Evolutionary conservation across 1,284 basidiomycete species (phyloP), one percentile per base, ranked within the genome.

Genomic region (Pseudozyma thailandica): DNA sequence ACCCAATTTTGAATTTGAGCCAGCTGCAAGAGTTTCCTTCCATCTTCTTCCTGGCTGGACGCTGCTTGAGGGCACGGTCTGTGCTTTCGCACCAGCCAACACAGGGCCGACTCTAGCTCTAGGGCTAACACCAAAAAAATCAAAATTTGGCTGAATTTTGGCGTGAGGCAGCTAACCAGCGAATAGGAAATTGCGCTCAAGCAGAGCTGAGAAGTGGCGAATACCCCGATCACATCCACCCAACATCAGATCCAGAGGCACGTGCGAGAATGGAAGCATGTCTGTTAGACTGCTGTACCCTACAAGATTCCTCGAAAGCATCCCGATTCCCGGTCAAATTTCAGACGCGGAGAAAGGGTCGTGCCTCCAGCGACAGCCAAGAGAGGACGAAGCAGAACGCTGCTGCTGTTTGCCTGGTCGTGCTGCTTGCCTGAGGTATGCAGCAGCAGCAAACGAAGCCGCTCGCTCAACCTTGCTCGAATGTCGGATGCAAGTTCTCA

Each of bases 291-390:
- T n/a, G 4, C 6, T 21, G n/a, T 38, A 13, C 10, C n/a, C 6
- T 41, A 7, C 6, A 4, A 21, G 33, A 35, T 35, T 7, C n/a
- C 6, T 20, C 18, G 6, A 27, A 30, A 25, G 5, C 15, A 20
- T 25, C 18, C 45, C 58, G 58, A 54, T 6, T 54, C 21, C 58
- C 58, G 58, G 41, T 15, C 10, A n/a, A n/a, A 6, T 21, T 37
- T 23, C n/a, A 42, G 50, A 60, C 57, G 57, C 57, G 50, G 60
- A 51, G 60, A 48, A 50, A 42, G 49, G 48, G 31, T 46, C 25
- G 33, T 46, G 55, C 49, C 43, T 41, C 37, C 12, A 10, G 31
- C 50, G 15, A 27, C 50, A 31, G 50, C 26, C 30, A 20, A 30
- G 45, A 23, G 12, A 10, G 16, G 9, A 10, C 15, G 38, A 41